These are phyloP conservation scores for Phytophthora lateralis DNA, from an alignment of 352 stramenopile genomes.

Conservation along the genomic window DNA sequence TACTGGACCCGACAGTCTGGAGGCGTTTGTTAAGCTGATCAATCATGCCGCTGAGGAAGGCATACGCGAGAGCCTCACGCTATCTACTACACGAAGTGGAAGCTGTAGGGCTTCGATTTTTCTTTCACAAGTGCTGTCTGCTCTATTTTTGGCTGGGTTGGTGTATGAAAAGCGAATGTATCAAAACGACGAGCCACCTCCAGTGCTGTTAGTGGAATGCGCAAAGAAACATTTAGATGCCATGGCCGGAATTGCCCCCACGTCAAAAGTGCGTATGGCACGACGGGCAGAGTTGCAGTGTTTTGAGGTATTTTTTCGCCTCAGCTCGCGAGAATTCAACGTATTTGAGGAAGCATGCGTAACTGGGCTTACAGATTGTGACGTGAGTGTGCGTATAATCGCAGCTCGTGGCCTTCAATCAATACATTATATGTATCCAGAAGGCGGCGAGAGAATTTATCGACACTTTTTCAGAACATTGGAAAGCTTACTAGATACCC, in stretches of 20 bases:
- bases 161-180: constrained; percentile 63
- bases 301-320: constrained; percentile 72
- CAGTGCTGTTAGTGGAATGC: constrained; percentile 46
- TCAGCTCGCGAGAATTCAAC: constrained; percentile 56
- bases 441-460: constrained; percentile 64
- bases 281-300: constrained; percentile 50
- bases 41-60: constrained; percentile 55
- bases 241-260: constrained; percentile 16
- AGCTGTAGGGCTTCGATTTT: constrained; percentile 51
- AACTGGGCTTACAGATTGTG: constrained; percentile 50
- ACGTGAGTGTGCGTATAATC: constrained; percentile 58
- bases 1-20: constrained; percentile 56
- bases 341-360: constrained; percentile 62
- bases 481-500: constrained; percentile 29
- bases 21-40: constrained; percentile 61
- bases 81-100: constrained; percentile 28
- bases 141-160: constrained; percentile 48
- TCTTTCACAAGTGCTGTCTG: constrained; percentile 54
- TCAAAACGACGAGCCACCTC: constrained; percentile 59
- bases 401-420: constrained; percentile 62
- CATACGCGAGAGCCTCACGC: constrained; percentile 25
- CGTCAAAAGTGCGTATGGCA: constrained; percentile 33
- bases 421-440: constrained; percentile 83
- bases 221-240: constrained; percentile 44
- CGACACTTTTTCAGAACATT: constrained; percentile 55